Conservation (phyloP, 139 green algal species). For the Picochlorum sp. region DNA sequence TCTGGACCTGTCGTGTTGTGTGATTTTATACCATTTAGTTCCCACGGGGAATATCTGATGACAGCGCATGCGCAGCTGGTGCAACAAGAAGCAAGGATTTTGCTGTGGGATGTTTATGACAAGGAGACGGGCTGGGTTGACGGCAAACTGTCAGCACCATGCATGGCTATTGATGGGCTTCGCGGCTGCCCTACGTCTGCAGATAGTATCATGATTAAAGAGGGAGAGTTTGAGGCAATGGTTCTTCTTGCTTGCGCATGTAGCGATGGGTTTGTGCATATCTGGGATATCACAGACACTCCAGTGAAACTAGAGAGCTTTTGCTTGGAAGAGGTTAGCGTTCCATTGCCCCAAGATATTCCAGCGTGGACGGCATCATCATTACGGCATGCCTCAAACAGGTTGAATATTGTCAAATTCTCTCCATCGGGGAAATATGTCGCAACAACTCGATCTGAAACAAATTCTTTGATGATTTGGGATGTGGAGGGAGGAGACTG, state of each 20-base stretch:
- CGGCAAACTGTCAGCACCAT: slow-evolving; percentile 10
- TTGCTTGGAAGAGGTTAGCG: neutral
- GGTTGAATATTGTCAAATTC: slow-evolving; percentile 6
- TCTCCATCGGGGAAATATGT: slow-evolving; percentile 11
- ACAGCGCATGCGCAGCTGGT: slow-evolving; percentile 17
- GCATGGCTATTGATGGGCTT: slow-evolving; percentile 9
- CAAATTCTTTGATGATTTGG: slow-evolving; percentile 3
- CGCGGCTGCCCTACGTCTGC: neutral
- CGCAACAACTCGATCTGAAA: slow-evolving; percentile 2
- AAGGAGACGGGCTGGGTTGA: slow-evolving; percentile 19
- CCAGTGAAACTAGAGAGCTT: slow-evolving; percentile 1
- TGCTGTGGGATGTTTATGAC: slow-evolving; percentile 24
- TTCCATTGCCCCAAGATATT: neutral
- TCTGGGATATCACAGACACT: slow-evolving; percentile 39
- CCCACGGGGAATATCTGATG: neutral
- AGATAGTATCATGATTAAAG: neutral
- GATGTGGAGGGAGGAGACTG: slow-evolving; percentile 2
- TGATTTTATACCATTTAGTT: slow-evolving; percentile 5
- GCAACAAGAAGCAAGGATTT: slow-evolving; percentile 17
- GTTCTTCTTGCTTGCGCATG: slow-evolving; percentile 63
- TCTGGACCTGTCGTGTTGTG: slow-evolving; percentile 22
- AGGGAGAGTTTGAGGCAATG: too few species aligned
- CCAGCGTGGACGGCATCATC: slow-evolving; percentile 7
- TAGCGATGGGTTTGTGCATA: slow-evolving; percentile 65
- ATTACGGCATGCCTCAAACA: slow-evolving; percentile 4